Percentiles rank a stretch among this genome's conserved stretches.
These are phyloP conservation scores for Nepenthes gracilis DNA, from an alignment of 148 eudicot genomes.

Conservation along the genomic window DNA sequence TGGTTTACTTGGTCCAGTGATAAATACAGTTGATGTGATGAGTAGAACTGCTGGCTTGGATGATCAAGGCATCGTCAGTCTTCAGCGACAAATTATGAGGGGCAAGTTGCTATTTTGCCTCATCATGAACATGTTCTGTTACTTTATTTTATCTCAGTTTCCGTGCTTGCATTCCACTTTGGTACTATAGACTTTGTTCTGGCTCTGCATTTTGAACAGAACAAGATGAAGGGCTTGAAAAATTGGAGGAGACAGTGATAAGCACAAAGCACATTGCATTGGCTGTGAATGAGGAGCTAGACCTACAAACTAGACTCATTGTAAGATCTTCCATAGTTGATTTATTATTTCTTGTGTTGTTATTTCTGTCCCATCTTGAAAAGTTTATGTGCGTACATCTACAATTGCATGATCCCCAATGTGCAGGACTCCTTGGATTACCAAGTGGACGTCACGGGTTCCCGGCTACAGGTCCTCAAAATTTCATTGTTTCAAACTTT, in stretches of 20 bases:
- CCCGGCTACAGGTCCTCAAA: constrained; percentile 56
- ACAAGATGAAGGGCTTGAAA: constrained; percentile 93
- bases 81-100: constrained; percentile 85
- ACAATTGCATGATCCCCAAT: not conserved
- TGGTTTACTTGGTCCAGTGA: constrained; percentile 79
- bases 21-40: constrained; percentile 67
- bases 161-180: not conserved
- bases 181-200: not conserved
- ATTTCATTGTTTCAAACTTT: not conserved
- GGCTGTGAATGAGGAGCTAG: constrained; percentile 91
- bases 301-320: constrained; percentile 68
- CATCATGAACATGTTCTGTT: not conserved
- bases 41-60: constrained; percentile 64
- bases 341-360: not conserved
- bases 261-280: constrained; percentile 95
- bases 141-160: not conserved
- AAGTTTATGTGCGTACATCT: not conserved
- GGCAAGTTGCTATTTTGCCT: constrained; percentile 35
- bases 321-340: constrained; percentile 22
- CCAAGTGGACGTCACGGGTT: constrained; percentile 70
- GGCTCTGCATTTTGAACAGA: constrained; percentile 36
- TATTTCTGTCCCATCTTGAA: not conserved
- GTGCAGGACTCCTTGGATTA: constrained; percentile 70
- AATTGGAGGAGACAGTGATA: constrained; percentile 72
- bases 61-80: constrained; percentile 66